phyloP scores from a whole-genome alignment of 371 early-diverging fungal species.

The Lichtheimia ramosa region DNA sequence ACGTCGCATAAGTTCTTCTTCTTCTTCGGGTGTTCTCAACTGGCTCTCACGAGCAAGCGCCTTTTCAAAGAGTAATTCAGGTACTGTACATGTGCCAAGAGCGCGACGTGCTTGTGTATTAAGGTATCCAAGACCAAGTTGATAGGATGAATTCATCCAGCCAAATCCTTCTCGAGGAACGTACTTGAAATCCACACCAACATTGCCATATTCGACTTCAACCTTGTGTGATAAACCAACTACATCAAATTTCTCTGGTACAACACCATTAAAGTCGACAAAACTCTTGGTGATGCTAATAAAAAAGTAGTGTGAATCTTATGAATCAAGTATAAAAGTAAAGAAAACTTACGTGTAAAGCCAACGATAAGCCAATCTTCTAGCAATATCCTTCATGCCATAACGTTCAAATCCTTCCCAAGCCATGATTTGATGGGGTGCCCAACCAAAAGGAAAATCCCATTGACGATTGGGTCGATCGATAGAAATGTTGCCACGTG shows the following conservation, averaged over 20 bases:
- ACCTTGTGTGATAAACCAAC: slow-evolving; percentile 88
- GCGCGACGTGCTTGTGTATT: slow-evolving; percentile 74
- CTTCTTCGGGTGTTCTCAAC: slow-evolving; percentile 1
- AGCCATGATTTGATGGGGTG: slow-evolving; percentile 93
- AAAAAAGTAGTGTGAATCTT: no score
- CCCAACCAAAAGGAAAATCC: slow-evolving; percentile 94
- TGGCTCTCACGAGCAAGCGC: slow-evolving; percentile 7
- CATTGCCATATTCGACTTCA: slow-evolving; percentile 94
- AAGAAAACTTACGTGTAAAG: slow-evolving; percentile 64
- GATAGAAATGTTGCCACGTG: slow-evolving; percentile 67
- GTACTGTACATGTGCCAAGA: slow-evolving; percentile 80
- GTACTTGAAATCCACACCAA: slow-evolving; percentile 91
- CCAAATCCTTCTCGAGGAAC: slow-evolving; percentile 97
- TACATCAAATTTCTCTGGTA: slow-evolving; percentile 94
- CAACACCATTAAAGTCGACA: slow-evolving; percentile 96
- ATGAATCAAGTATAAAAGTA: no score
- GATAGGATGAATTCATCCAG: slow-evolving; percentile 95
- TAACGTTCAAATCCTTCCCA: slow-evolving; percentile 86
- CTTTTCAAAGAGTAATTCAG: slow-evolving; percentile 64
- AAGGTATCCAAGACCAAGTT: slow-evolving; percentile 79
- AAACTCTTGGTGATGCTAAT: slow-evolving; percentile 83
- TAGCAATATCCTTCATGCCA: slow-evolving; percentile 67
- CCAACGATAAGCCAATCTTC: slow-evolving; percentile 88
- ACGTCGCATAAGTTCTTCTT: slow-evolving; percentile 4
- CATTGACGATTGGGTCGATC: slow-evolving; percentile 92